Percentiles rank a stretch among this genome's conserved stretches.
phyloP scores from a whole-genome alignment of 108 stramenopile genomes.

The Ochromonas danica region DNA sequence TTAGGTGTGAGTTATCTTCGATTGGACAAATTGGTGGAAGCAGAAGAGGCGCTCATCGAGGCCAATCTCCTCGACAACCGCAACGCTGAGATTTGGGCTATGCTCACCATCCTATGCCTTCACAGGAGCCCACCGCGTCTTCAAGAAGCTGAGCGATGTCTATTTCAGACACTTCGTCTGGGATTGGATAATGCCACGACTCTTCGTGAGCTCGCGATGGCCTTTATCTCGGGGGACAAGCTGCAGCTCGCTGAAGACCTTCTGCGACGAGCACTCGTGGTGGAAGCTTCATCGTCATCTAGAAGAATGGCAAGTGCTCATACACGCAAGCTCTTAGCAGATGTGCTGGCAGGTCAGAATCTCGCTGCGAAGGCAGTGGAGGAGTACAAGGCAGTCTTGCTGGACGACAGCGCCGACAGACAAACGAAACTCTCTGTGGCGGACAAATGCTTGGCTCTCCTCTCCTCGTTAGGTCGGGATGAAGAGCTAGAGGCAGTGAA shows the following conservation, averaged over 20 bases:
- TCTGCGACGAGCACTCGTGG: conserved; percentile 4
- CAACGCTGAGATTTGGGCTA: conserved; percentile 28
- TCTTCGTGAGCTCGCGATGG: conserved; percentile 22
- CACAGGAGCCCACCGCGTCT: not conserved
- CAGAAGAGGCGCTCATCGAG: conserved; percentile 22
- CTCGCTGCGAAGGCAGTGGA: conserved; percentile 13
- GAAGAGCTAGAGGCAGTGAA: not conserved
- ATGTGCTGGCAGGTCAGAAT: conserved; percentile 29
- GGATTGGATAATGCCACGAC: not conserved
- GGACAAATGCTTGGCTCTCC: not conserved
- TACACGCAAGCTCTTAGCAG: conserved; percentile 25
- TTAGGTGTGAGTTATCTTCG: conserved; percentile 12
- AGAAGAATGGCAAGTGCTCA: conserved; percentile 8
- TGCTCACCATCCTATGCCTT: not conserved
- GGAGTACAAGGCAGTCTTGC: conserved; percentile 1
- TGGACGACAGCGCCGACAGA: not conserved
- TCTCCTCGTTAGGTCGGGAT: conserved; percentile 1
- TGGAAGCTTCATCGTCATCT: not conserved
- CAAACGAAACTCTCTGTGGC: not conserved
- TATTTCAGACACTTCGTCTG: conserved; percentile 20
- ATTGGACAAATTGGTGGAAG: conserved; percentile 6
- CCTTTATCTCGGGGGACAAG: conserved; percentile 26
- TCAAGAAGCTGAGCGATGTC: not conserved
- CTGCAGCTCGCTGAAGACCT: conserved; percentile 29
- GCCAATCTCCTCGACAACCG: conserved; percentile 35